Evolutionary conservation across 371 early-diverging fungal genomes (phyloP), one percentile per base, ranked within the genome.

Genomic region (Catenaria anguillulae): DNA sequence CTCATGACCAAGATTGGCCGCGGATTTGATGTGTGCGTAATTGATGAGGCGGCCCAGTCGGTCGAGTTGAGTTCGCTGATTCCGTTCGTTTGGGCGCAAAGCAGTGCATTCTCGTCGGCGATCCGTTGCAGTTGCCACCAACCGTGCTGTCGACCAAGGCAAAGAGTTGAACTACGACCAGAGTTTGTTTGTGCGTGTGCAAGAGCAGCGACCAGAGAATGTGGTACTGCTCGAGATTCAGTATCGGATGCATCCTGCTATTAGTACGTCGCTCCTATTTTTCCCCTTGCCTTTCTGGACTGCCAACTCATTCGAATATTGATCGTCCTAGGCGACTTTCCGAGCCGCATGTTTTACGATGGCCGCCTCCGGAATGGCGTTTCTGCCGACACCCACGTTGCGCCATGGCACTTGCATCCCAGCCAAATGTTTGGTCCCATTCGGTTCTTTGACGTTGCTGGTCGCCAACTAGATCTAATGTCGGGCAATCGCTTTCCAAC

Each of bases 1-100:
- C 74, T 83, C 64, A 66, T 94, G 50, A 74, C 81, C 0, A 71
- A 74, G 33, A 68, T 85, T 35, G 73, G 73, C 8, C 72, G 82
- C 48, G 67, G 77, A 4, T 89, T 90, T 66, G 83, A 85, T 24
- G 84, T 84, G 0, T 89, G 95, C 4, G 90, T 97, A 64, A 87
- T 97, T 55, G 97, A 99, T 71, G 99, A 99, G 73, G 98, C 98
- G 0, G 93, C 95, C 40, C 99, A 99, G 69, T 83, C 93, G 0
- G 84, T 92, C 26, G 99, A 99, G 69, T 75, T 92, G 31, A 83
- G 87, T 52, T 78, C 85, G 3, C 65, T 96, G 68, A 96, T 99
- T 68, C 96, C 97, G 21, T 68, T 98, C 84, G 87, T 56, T 90
- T 87, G 63, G 85, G 85, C 56, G 85, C 86, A 35, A 78, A 82